These are phyloP conservation scores for Teunomyces atbi DNA, from an alignment of 805 yeast species.

Conservation along the genomic window DNA sequence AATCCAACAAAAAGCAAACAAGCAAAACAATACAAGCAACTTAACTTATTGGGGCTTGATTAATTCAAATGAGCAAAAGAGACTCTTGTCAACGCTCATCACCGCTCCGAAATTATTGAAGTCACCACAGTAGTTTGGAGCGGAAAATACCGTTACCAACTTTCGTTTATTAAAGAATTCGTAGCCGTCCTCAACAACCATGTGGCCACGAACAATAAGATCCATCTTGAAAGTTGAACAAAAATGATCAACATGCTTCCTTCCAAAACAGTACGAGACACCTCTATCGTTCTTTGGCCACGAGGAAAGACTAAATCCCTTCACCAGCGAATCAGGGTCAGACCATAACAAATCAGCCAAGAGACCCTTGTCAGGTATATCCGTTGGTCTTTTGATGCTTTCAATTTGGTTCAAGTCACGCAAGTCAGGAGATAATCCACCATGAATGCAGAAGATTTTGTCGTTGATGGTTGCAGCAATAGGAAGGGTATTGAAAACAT, in stretches of 20 bases:
- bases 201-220: constrained; percentile 77
- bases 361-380: constrained; percentile 76
- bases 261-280: constrained; percentile 75
- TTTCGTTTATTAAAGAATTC: constrained; percentile 75
- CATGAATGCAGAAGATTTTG: constrained; percentile 59
- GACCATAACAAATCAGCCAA: constrained; percentile 81
- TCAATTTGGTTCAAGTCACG: constrained; percentile 65
- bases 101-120: constrained; percentile 80
- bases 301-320: constrained; percentile 38
- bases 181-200: constrained; percentile 89
- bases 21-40: not conserved
- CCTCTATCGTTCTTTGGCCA: constrained; percentile 87
- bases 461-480: constrained; percentile 62
- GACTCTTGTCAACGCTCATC: constrained; percentile 65
- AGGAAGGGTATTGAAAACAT: constrained; percentile 58
- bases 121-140: constrained; percentile 84
- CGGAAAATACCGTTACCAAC: constrained; percentile 75
- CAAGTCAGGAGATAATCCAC: constrained; percentile 76
- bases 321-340: constrained; percentile 60
- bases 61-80: constrained; percentile 71
- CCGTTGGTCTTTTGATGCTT: constrained; percentile 74
- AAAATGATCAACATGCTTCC: constrained; percentile 69
- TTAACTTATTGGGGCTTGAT: constrained; percentile 49
- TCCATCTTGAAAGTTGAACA: constrained; percentile 68
- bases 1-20: constrained; percentile 5